Conservation (phyloP, 2,329 filamentous ascomycete species). For the Parasarocladium wereldwijsianum region DNA sequence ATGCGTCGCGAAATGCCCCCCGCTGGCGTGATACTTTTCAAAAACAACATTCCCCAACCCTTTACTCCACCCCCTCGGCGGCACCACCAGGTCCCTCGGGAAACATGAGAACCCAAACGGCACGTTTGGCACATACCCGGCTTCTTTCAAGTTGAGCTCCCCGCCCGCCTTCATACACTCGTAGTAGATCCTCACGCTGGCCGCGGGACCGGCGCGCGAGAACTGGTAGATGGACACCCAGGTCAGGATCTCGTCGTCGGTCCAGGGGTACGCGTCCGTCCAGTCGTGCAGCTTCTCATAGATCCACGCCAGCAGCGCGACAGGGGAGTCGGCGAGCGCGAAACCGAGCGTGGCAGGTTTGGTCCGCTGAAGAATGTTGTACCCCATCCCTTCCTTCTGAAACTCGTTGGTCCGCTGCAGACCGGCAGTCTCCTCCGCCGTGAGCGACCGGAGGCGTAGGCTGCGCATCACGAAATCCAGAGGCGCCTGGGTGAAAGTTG, state of each 20-base stretch:
- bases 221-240: constrained; percentile 62
- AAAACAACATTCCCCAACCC: constrained; percentile 3
- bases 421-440: constrained; percentile 19
- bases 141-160: constrained; percentile 8
- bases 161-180: constrained; percentile 33
- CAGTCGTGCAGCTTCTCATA: constrained; percentile 69
- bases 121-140: constrained; percentile 15
- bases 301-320: constrained; percentile 61
- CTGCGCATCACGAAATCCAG: constrained; percentile 39
- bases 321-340: constrained; percentile 52
- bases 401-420: constrained; percentile 44
- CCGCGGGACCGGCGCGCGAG: constrained; percentile 48
- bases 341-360: constrained; percentile 63
- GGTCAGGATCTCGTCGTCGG: constrained; percentile 56
- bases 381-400: constrained; percentile 28
- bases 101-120: constrained; percentile 32
- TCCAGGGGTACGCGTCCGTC: constrained; percentile 57
- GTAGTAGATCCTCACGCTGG: constrained; percentile 56
- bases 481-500: constrained; percentile 35
- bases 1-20: constrained; percentile 5
- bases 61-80: constrained; percentile 35
- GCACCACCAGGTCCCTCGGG: constrained; percentile 38
- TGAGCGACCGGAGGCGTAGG: constrained; percentile 33
- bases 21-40: constrained; percentile 3
- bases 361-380: constrained; percentile 30